phyloP scores from a whole-genome alignment of 2,329 filamentous ascomycete species.

The Aureobasidium pullulans region DNA sequence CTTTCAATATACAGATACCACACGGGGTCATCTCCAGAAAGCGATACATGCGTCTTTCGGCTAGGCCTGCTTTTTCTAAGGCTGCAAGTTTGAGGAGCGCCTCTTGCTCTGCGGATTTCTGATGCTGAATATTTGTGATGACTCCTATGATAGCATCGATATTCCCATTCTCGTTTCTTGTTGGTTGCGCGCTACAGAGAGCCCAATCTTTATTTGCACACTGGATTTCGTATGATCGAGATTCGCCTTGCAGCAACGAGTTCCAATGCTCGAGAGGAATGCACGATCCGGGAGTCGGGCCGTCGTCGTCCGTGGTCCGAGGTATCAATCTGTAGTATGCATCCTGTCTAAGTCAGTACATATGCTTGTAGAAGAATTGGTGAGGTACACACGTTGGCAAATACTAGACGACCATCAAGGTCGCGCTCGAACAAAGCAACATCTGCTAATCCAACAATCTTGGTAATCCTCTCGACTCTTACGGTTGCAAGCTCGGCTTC shows the following conservation, averaged over 20 bases:
- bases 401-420: slow-evolving; percentile 4
- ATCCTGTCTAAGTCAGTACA: not conserved
- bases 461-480: slow-evolving; percentile 7
- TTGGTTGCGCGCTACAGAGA: slow-evolving; percentile 18
- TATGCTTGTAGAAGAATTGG: not conserved
- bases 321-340: not conserved
- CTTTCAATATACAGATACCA: slow-evolving; percentile 23
- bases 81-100: slow-evolving; percentile 31
- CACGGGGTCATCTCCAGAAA: slow-evolving; percentile 29
- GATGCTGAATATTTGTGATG: slow-evolving; percentile 20
- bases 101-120: slow-evolving; percentile 26
- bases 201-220: slow-evolving; percentile 15
- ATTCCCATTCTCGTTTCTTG: slow-evolving; percentile 15
- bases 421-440: slow-evolving; percentile 15
- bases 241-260: not conserved
- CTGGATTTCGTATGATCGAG: not conserved
- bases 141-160: slow-evolving; percentile 19
- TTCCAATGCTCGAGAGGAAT: not conserved
- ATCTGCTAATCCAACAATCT: slow-evolving; percentile 13
- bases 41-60: slow-evolving; percentile 23
- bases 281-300: too few species aligned
- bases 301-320: not conserved
- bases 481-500: slow-evolving; percentile 14
- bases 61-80: slow-evolving; percentile 34
- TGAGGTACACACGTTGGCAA: slow-evolving; percentile 7